Evolutionary conservation across 2,329 filamentous ascomycete genomes (phyloP).

Genomic region (Colletotrichum lentis): DNA sequence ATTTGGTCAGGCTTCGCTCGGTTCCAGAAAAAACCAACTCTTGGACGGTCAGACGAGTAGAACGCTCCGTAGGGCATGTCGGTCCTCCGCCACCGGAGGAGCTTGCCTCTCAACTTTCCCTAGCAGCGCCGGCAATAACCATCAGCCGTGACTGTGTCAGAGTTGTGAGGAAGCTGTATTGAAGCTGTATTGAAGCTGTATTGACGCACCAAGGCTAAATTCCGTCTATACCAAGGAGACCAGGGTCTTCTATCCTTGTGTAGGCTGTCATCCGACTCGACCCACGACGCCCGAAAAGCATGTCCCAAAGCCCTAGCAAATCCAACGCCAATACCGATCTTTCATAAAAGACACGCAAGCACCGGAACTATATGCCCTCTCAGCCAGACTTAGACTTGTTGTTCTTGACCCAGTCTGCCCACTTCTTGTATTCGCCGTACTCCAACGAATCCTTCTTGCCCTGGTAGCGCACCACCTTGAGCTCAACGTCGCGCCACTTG

Average conservation of each 20-base stretch:
- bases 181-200: too few species aligned
- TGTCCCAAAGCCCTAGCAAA: not conserved
- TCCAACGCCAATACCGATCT: conserved; percentile 24
- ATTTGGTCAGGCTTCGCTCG: too few species aligned
- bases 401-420: conserved; percentile 75
- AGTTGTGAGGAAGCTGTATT: conserved; percentile 10
- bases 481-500: conserved; percentile 79
- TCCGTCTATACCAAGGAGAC: conserved; percentile 21
- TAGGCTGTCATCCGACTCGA: not conserved
- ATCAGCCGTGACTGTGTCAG: too few species aligned
- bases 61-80: too few species aligned
- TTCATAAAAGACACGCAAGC: not conserved
- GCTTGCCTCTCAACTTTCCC: too few species aligned
- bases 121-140: too few species aligned
- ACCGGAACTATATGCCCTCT: not conserved
- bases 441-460: conserved; percentile 77
- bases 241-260: conserved; percentile 20
- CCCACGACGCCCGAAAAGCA: conserved; percentile 6
- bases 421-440: conserved; percentile 80
- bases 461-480: conserved; percentile 85
- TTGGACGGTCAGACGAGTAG: too few species aligned
- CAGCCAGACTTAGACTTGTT: conserved; percentile 37
- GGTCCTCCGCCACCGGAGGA: too few species aligned
- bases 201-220: conserved; percentile 22
- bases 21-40: too few species aligned